A percentile compares a stretch with the other conserved stretches of the same genome.
Evolutionary conservation across 352 stramenopile species (phyloP).

Genomic region (Phytophthora pluvialis): DNA sequence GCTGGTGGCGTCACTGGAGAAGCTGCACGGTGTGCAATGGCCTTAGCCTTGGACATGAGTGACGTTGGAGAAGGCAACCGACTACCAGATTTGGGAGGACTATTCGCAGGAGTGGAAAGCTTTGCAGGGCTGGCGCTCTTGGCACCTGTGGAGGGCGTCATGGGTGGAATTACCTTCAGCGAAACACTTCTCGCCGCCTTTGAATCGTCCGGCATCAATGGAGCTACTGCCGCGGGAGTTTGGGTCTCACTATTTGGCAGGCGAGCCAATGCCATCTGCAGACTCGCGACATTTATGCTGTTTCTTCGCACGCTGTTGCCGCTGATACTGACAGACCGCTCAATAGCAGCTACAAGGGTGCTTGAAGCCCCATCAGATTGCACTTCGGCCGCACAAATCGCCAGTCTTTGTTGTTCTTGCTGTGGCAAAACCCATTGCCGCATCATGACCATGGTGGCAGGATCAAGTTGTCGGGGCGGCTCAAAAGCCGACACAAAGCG

Average conservation of each 20-base stretch:
- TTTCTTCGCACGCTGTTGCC: slow-evolving; percentile 15
- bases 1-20: slow-evolving; percentile 20
- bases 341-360: background rate
- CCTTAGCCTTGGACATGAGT: slow-evolving; percentile 33
- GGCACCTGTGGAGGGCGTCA: background rate
- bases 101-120: slow-evolving; percentile 7
- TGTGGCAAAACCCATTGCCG: slow-evolving; percentile 20
- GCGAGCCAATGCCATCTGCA: slow-evolving; percentile 19
- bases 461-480: slow-evolving; percentile 32
- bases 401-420: slow-evolving; percentile 23
- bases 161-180: slow-evolving; percentile 14
- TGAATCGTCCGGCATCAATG: background rate
- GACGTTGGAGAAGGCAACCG: slow-evolving; percentile 34
- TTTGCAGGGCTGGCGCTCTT: slow-evolving; percentile 21
- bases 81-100: slow-evolving; percentile 17
- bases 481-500: slow-evolving; percentile 56
- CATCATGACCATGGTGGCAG: slow-evolving; percentile 33
- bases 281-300: slow-evolving; percentile 29
- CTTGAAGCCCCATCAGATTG: slow-evolving; percentile 1
- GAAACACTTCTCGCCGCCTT: slow-evolving; percentile 15
- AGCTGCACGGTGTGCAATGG: slow-evolving; percentile 21
- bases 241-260: slow-evolving; percentile 12
- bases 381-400: slow-evolving; percentile 26
- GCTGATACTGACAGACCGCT: slow-evolving; percentile 1
- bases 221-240: slow-evolving; percentile 6